Base-by-base conservation (phyloP, 1,139 yeast species). In the Sugiyamaella grinbergsii region DNA sequence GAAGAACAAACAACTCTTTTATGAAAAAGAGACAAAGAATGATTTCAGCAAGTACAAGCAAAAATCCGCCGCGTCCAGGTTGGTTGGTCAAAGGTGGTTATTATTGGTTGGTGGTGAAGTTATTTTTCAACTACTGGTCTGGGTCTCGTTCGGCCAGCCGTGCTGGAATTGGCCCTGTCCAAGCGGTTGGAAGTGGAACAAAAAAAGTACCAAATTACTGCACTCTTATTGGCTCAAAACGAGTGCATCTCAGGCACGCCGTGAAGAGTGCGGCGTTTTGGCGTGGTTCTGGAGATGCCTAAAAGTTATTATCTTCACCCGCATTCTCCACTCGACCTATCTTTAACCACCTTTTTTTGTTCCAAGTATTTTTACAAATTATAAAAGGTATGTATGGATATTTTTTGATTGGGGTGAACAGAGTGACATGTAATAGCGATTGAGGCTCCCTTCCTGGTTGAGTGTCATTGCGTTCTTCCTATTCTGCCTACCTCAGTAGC, bases 41-140 rank as follows among this genome's bases (percentile, higher is more conserved):
- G n/a, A n/a, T n/a, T n/a, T n/a, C n/a, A n/a, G n/a, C n/a, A n/a
- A n/a, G n/a, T 11, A 22, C 31, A 38, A 26, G 11, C 34, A n/a
- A 31, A 26, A n/a, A n/a, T 31, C 13, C 32, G 32, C 15, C 15
- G 32, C 32, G 15, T 29, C 22, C 28, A 24, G 18, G n/a, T 16
- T 16, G 23, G 37, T 5, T 41, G 31, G 16, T 20, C 24, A 41
- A 41, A 22, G 45, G 6, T 31, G 31, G 13, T 31, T 41, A 22
- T 41, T 41, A 41, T 41, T 41, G 45, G 45, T 31, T 32, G 44
- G 20, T 22, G 37, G 38, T 31, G 37, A 32, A 41, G 45, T 31
- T 41, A 41, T 41, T 41, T 41, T 41, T 41, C 45, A 41, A 32
- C 22, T 22, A 16, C 33, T 7, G 4, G 11, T 22, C 29, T 6